Conservation (phyloP, 139 green algal species). For the Ostreobium quekettii region DNA sequence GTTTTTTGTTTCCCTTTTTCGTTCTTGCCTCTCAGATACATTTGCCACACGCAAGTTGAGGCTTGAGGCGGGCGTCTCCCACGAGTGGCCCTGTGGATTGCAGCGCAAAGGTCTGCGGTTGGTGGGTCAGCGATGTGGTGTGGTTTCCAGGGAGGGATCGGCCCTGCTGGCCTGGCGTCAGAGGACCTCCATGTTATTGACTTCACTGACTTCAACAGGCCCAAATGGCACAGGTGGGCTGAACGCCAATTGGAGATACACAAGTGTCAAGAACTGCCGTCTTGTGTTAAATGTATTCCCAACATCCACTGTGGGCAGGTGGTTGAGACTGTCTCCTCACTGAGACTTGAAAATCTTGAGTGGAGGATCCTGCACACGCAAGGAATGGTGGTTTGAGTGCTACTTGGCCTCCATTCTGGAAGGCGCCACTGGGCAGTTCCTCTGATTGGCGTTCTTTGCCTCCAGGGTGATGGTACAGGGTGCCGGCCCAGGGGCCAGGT, state of each 20-base stretch:
- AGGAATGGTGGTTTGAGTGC: background rate
- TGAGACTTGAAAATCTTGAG: too few relatives aligned
- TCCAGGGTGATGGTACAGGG: constrained; percentile 90
- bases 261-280: background rate
- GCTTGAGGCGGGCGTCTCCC: too few relatives aligned
- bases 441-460: background rate
- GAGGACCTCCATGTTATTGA: constrained; percentile 98
- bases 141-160: constrained; percentile 78
- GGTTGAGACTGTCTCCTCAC: too few relatives aligned
- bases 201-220: constrained; percentile 81
- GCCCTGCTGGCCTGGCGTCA: constrained; percentile 82
- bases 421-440: background rate
- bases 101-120: too few relatives aligned
- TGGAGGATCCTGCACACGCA: too few relatives aligned
- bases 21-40: too few relatives aligned
- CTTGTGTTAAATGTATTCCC: too few relatives aligned
- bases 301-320: too few relatives aligned
- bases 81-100: too few relatives aligned
- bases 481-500: constrained; percentile 79
- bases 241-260: background rate
- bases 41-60: too few relatives aligned
- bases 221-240: constrained; percentile 83
- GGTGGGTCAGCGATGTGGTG: too few relatives aligned
- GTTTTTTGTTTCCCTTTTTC: too few relatives aligned
- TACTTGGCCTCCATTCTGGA: background rate